phyloP scores from a whole-genome alignment of 2,329 filamentous ascomycete species.

The Diaporthe citri region DNA sequence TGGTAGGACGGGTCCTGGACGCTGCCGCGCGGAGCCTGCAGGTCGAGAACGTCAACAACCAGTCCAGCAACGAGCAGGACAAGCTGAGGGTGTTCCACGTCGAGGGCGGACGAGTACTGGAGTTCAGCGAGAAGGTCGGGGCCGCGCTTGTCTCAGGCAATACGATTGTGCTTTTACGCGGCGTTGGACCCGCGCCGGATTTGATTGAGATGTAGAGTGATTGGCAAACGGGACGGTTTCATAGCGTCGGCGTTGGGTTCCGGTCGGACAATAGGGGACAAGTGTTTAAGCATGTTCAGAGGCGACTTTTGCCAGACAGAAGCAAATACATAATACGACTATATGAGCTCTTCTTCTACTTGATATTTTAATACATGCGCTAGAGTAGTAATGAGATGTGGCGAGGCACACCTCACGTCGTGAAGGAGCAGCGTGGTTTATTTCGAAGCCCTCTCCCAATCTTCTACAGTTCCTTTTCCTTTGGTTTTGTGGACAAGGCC shows the following conservation, averaged over 20 bases:
- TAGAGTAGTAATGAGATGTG: constrained; percentile 13
- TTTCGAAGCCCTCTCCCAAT: neutral
- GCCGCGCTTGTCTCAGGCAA: constrained; percentile 82
- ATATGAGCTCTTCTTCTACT: neutral
- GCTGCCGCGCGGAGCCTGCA: constrained; percentile 82
- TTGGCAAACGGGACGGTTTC: neutral
- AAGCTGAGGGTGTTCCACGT: constrained; percentile 92
- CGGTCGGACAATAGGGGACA: constrained; percentile 8
- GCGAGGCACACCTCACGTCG: neutral
- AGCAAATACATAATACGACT: constrained; percentile 7
- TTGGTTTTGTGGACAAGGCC: constrained; percentile 57
- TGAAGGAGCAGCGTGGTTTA: constrained; percentile 29
- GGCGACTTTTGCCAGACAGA: neutral
- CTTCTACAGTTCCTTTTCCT: constrained; percentile 58
- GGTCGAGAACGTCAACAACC: constrained; percentile 87
- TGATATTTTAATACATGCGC: neutral
- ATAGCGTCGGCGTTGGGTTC: constrained; percentile 35
- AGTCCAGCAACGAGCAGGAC: constrained; percentile 80
- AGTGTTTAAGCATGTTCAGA: neutral
- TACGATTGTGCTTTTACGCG: constrained; percentile 88
- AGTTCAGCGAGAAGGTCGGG: constrained; percentile 89
- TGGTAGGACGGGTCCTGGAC: constrained; percentile 86
- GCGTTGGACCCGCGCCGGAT: constrained; percentile 84
- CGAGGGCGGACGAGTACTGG: constrained; percentile 86
- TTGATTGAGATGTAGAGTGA: constrained; percentile 68